Evolutionary conservation across 768 basidiomycete genomes (phyloP).

Genomic region (Filobasidium floriforme): DNA sequence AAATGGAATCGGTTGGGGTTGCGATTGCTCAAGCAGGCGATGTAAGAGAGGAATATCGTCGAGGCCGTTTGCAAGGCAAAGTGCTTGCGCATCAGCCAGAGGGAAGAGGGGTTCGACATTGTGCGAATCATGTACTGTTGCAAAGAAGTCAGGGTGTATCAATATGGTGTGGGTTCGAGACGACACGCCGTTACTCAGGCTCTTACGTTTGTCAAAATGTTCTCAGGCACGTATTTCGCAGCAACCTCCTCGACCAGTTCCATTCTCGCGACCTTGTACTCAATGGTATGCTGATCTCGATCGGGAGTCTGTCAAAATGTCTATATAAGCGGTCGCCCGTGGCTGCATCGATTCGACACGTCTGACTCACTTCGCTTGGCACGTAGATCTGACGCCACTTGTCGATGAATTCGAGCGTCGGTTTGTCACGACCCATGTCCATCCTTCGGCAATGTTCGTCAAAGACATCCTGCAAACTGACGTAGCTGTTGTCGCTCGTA

Average conservation of each 20-base stretch:
- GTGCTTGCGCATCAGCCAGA: constrained; percentile 97
- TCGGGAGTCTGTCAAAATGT: constrained; percentile 6
- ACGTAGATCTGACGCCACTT: constrained; percentile 53
- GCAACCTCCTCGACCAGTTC: constrained; percentile 83
- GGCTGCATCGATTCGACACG: not conserved
- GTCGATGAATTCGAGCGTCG: constrained; percentile 74
- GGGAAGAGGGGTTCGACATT: constrained; percentile 71
- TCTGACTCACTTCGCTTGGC: constrained; percentile 14
- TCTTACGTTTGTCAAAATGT: constrained; percentile 70
- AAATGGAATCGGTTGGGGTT: constrained; percentile 77
- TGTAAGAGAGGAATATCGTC: constrained; percentile 83
- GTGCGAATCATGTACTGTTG: constrained; percentile 82
- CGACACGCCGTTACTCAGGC: too few species aligned
- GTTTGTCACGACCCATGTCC: constrained; percentile 76
- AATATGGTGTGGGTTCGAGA: constrained; percentile 1
- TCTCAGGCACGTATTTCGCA: constrained; percentile 80
- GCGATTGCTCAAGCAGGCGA: constrained; percentile 74
- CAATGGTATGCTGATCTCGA: constrained; percentile 43
- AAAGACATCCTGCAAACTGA: constrained; percentile 85
- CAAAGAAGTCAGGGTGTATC: constrained; percentile 3
- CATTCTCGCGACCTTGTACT: constrained; percentile 51
- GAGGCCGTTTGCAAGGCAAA: constrained; percentile 84
- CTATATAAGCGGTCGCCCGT: not conserved
- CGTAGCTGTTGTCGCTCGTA: constrained; percentile 84
- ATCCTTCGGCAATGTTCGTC: constrained; percentile 73